A percentile compares a stretch with the other conserved stretches of the same genome.
Evolutionary conservation across 805 yeast species (phyloP).

Genomic region (Wickerhamomyces queroliae): DNA sequence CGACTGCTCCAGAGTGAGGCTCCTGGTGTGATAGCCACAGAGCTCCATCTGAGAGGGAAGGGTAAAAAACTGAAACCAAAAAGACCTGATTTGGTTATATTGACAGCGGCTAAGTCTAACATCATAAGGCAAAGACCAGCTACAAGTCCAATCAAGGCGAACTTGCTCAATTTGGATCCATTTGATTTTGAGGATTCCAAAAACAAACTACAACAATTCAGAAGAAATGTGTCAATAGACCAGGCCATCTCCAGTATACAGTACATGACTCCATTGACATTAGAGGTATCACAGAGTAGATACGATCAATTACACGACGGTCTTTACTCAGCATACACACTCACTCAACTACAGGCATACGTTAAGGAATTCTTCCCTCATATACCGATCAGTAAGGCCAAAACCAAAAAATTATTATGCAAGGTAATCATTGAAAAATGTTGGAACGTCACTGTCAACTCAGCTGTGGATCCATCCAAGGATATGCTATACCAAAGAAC

Average conservation of each 20-base stretch:
- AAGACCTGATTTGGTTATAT: not conserved
- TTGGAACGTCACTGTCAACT: conserved; percentile 14
- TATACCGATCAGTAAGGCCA: not conserved
- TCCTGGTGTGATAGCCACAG: not conserved
- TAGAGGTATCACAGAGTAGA: conserved; percentile 11
- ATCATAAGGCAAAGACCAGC: not conserved
- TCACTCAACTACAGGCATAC: conserved; percentile 12
- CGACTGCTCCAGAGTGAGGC: not conserved
- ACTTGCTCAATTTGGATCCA: not conserved
- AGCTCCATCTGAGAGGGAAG: not conserved
- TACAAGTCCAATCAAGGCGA: not conserved
- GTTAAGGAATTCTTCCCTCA: conserved; percentile 7
- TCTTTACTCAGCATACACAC: conserved; percentile 8
- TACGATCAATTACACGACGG: conserved; percentile 13
- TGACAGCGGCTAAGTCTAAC: not conserved
- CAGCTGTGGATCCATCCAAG: conserved; percentile 8
- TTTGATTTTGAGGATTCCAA: conserved; percentile 1
- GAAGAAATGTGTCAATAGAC: not conserved
- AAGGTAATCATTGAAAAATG: conserved; percentile 6
- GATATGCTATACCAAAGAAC: conserved; percentile 13
- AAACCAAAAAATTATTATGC: conserved; percentile 5
- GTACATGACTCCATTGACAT: conserved; percentile 11
- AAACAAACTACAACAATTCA: conserved; percentile 2
- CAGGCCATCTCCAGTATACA: not conserved
- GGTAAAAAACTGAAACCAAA: conserved; percentile 1